Evolutionary conservation across 306 rosid species (phyloP).

Genomic region (Castanea crenata): DNA sequence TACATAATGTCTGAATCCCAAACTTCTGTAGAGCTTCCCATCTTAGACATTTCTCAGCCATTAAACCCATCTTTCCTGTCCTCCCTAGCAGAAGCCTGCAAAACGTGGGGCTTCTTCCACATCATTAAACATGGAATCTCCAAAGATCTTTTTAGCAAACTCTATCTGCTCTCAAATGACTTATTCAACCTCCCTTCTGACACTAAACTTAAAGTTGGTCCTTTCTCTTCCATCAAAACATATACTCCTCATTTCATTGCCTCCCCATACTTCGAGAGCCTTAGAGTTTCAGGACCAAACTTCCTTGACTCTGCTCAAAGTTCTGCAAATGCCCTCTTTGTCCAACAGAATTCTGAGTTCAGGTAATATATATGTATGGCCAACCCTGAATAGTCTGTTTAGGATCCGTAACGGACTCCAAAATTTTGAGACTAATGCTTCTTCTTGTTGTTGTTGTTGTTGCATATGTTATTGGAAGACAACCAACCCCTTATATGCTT

Average conservation of each 20-base stretch:
- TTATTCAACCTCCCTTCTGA: slow-evolving; percentile 75
- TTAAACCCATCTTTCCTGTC: slow-evolving; percentile 53
- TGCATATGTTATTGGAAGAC: background rate
- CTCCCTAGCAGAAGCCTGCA: slow-evolving; percentile 67
- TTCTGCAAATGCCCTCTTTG: slow-evolving; percentile 60
- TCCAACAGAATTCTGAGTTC: slow-evolving; percentile 51
- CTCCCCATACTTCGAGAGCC: slow-evolving; percentile 96
- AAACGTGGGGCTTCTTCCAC: slow-evolving; percentile 91
- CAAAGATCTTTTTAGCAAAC: slow-evolving; percentile 57
- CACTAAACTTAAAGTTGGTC: slow-evolving; percentile 84
- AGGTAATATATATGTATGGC: slow-evolving; percentile 36
- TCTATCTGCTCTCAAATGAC: slow-evolving; percentile 45
- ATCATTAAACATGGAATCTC: slow-evolving; percentile 91
- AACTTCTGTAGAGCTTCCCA: slow-evolving; percentile 66
- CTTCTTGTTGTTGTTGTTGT: no score
- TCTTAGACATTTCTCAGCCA: slow-evolving; percentile 75
- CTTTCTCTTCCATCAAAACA: slow-evolving; percentile 68
- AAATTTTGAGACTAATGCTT: no score
- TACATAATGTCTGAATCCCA: slow-evolving; percentile 50
- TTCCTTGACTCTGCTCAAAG: slow-evolving; percentile 70
- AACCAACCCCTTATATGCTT: background rate
- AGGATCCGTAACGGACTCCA: no score
- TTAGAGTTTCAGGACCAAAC: slow-evolving; percentile 76
- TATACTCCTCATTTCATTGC: slow-evolving; percentile 96
- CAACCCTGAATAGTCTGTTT: no score